Conservation (phyloP, 306 rosid genomes). For the Cucurbita maxima region DNA sequence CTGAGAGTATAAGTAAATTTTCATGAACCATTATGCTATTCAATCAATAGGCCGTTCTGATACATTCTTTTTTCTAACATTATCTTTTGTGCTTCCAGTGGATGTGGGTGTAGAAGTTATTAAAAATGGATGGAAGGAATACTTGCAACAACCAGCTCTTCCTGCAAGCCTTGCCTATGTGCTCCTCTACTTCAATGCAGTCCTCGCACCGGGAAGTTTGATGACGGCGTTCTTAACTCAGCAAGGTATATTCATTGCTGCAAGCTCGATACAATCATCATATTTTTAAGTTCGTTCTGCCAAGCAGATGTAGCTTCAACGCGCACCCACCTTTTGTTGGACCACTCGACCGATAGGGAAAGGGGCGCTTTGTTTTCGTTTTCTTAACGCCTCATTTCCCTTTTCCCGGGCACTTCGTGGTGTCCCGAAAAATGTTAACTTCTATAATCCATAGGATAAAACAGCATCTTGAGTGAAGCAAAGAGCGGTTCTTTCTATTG, state of each 20-base stretch:
- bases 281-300: neutral
- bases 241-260: slow-evolving; percentile 33
- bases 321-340: neutral
- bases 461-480: no score
- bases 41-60: neutral
- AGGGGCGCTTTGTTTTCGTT: no score
- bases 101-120: slow-evolving; percentile 63
- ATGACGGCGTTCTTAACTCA: slow-evolving; percentile 90
- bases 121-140: slow-evolving; percentile 87
- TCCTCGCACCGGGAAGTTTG: slow-evolving; percentile 91
- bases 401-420: no score
- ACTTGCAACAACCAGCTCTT: slow-evolving; percentile 79
- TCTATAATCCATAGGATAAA: no score
- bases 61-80: slow-evolving; percentile 12
- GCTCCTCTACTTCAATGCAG: slow-evolving; percentile 71
- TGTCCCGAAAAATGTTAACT: no score
- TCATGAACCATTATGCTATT: neutral
- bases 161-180: slow-evolving; percentile 94
- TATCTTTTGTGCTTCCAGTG: slow-evolving; percentile 27
- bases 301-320: neutral
- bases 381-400: no score
- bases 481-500: no score
- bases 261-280: neutral
- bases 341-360: neutral
- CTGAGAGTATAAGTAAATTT: slow-evolving; percentile 41